These are phyloP conservation scores for Linnemannia zychae DNA, from an alignment of 192 early-diverging fungal species.

Conservation along the genomic window DNA sequence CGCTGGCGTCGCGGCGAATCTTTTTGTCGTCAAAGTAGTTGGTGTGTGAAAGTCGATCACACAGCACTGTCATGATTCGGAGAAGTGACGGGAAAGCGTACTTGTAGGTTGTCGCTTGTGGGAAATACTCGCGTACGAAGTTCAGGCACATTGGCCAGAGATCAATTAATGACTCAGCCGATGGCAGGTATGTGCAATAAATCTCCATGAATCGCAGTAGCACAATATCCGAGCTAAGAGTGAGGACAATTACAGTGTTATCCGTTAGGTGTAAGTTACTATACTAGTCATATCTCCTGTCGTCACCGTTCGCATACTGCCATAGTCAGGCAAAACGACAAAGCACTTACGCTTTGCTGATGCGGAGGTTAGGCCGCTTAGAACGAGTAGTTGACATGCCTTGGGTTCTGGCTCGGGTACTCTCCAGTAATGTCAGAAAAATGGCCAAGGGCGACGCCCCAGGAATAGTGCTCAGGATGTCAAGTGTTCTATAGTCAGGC, in stretches of 20 bases:
- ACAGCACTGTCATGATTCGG: constrained; percentile 68
- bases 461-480: constrained; percentile 36
- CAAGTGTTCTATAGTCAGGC: constrained; percentile 40
- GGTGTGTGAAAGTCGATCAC: constrained; percentile 64
- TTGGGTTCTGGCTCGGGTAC: constrained; percentile 60
- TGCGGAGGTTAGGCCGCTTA: constrained; percentile 56
- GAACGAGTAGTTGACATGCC: constrained; percentile 46
- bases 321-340: neutral
- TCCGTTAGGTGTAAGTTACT: neutral
- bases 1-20: constrained; percentile 67
- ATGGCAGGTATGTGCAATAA: constrained; percentile 63
- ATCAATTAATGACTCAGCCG: constrained; percentile 62
- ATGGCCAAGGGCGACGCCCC: constrained; percentile 38
- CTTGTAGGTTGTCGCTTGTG: constrained; percentile 69
- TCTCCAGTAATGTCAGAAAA: constrained; percentile 62
- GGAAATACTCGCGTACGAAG: constrained; percentile 73
- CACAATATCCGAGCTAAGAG: constrained; percentile 72
- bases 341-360: constrained; percentile 68
- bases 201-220: constrained; percentile 75
- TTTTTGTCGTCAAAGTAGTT: constrained; percentile 73
- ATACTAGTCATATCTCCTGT: neutral
- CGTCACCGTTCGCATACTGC: neutral
- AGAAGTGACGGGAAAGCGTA: constrained; percentile 73
- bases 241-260: neutral
- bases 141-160: constrained; percentile 72